phyloP scores from a whole-genome alignment of 2,329 filamentous ascomycete genomes.

The Seiridium cupressi region DNA sequence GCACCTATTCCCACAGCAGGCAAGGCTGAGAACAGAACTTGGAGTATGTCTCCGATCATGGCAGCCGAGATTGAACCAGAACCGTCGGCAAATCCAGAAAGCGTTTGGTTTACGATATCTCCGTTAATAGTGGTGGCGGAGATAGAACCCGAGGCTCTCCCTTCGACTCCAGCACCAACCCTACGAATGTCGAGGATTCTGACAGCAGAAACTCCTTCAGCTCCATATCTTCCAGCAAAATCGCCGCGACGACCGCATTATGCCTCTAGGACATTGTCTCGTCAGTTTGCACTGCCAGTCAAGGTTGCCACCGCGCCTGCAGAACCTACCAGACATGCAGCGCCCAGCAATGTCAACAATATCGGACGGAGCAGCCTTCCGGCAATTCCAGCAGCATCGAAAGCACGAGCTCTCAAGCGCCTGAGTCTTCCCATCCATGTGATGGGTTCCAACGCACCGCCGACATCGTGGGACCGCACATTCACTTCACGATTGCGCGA shows the following conservation, averaged over 20 bases:
- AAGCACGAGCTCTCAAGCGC: slow-evolving; percentile 6
- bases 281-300: slow-evolving; percentile 17
- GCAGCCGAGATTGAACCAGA: slow-evolving; percentile 11
- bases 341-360: neutral
- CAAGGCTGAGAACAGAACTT: neutral
- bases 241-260: slow-evolving; percentile 15
- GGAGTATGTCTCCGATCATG: slow-evolving; percentile 12
- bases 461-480: slow-evolving; percentile 3
- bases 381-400: slow-evolving; percentile 2
- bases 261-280: slow-evolving; percentile 16
- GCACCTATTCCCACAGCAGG: neutral
- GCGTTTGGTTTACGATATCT: slow-evolving; percentile 18
- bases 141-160: neutral
- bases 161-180: neutral
- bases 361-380: slow-evolving; percentile 9
- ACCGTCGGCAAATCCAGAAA: slow-evolving; percentile 8
- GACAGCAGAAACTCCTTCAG: neutral
- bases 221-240: slow-evolving; percentile 8
- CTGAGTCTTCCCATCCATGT: slow-evolving; percentile 10
- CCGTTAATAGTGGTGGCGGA: slow-evolving; percentile 21
- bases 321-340: slow-evolving; percentile 16
- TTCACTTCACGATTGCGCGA: neutral
- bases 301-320: slow-evolving; percentile 21
- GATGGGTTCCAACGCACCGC: neutral
- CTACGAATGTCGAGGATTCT: slow-evolving; percentile 1